Conservation (phyloP, 2,329 filamentous ascomycete genomes). For the Daldinia sp. region DNA sequence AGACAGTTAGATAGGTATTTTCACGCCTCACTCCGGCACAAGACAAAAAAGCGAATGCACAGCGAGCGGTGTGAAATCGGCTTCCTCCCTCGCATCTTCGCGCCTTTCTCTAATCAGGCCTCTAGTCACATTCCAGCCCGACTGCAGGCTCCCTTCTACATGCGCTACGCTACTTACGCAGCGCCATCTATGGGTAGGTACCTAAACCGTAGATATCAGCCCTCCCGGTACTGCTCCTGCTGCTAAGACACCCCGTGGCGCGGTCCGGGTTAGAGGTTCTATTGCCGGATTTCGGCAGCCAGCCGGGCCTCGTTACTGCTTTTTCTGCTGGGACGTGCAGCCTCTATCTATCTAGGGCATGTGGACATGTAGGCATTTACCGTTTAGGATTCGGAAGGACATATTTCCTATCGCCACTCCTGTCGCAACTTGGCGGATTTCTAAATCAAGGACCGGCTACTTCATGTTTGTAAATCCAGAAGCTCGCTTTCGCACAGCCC, state of each 20-base stretch:
- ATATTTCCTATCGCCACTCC: background rate
- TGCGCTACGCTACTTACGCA: background rate
- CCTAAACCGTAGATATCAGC: background rate
- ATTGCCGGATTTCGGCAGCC: constrained; percentile 29
- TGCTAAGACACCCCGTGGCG: constrained; percentile 15
- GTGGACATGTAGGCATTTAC: background rate
- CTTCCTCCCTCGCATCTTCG: constrained; percentile 30
- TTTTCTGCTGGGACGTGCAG: background rate
- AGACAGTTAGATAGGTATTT: no score
- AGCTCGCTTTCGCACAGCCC: background rate
- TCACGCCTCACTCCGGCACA: constrained; percentile 13
- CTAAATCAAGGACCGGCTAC: background rate
- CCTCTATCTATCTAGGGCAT: background rate
- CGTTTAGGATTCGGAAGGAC: background rate
- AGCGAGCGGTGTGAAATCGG: constrained; percentile 36
- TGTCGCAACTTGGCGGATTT: background rate
- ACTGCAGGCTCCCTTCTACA: constrained; percentile 35
- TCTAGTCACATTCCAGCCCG: constrained; percentile 28
- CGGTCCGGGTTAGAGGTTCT: constrained; percentile 22
- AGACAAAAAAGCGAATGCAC: no score
- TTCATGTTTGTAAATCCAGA: background rate
- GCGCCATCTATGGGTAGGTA: background rate
- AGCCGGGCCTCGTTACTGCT: background rate
- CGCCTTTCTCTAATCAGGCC: constrained; percentile 32
- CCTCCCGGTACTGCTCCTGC: background rate